Percentiles rank a stretch among this genome's conserved stretches.
These are phyloP conservation scores for Xylaria sp. DNA, from an alignment of 2,329 filamentous ascomycete genomes.

Conservation along the genomic window DNA sequence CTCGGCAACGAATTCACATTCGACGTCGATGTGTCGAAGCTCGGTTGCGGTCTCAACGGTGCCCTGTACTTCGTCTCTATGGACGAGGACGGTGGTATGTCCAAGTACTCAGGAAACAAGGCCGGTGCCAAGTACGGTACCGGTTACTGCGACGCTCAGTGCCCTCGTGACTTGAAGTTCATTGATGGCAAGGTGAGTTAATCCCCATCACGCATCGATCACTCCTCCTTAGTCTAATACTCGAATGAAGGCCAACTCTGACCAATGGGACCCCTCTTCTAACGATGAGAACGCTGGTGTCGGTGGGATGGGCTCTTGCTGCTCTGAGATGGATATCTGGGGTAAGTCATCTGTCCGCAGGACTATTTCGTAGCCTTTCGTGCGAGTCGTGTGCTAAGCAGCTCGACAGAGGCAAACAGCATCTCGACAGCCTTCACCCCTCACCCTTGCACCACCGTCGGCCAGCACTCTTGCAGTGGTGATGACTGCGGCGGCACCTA, in stretches of 20 bases:
- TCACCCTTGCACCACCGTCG: constrained; percentile 59
- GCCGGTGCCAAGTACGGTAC: constrained; percentile 61
- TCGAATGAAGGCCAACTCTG: constrained; percentile 46
- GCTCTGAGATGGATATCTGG: constrained; percentile 66
- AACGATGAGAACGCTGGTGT: constrained; percentile 57
- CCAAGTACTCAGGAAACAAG: constrained; percentile 52
- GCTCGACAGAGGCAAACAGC: constrained; percentile 57
- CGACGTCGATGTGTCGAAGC: constrained; percentile 65
- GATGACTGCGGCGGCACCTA: constrained; percentile 55
- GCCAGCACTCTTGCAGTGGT: constrained; percentile 52
- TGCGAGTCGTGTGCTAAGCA: neutral
- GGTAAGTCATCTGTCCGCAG: constrained; percentile 22
- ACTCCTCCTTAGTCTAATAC: constrained; percentile 1
- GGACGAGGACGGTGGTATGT: constrained; percentile 58
- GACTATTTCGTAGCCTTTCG: no score
- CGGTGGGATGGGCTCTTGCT: constrained; percentile 59
- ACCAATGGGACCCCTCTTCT: constrained; percentile 51
- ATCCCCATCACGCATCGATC: neutral
- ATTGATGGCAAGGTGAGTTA: constrained; percentile 50
- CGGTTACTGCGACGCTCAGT: constrained; percentile 59
- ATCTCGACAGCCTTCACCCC: constrained; percentile 65
- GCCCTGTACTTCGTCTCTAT: constrained; percentile 64
- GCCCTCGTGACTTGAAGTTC: constrained; percentile 55
- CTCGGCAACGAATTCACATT: constrained; percentile 67
- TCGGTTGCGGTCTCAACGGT: constrained; percentile 67